Evolutionary conservation across 2,329 filamentous ascomycete genomes (phyloP).

Genomic region (Calonectria henricotiae): DNA sequence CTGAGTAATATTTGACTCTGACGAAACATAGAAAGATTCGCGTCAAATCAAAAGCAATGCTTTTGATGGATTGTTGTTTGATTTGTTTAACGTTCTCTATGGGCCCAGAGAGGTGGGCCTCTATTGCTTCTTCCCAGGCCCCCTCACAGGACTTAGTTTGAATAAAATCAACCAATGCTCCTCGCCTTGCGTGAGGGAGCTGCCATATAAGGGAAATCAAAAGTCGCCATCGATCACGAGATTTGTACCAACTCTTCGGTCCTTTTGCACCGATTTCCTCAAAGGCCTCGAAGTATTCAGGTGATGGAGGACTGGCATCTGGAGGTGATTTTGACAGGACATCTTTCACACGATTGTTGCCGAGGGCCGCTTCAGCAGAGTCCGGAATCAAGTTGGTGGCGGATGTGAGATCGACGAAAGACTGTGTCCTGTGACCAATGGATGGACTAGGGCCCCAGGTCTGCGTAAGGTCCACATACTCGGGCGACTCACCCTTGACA

Average conservation of each 20-base stretch:
- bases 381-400: constrained; percentile 39
- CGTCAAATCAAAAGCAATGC: constrained; percentile 54
- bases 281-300: constrained; percentile 48
- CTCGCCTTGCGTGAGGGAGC: constrained; percentile 53
- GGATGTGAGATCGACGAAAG: constrained; percentile 52
- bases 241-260: constrained; percentile 50
- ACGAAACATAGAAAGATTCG: constrained; percentile 55
- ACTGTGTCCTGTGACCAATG: constrained; percentile 6
- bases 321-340: not conserved
- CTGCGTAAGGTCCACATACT: constrained; percentile 55
- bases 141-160: constrained; percentile 39
- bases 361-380: not conserved
- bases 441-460: constrained; percentile 39
- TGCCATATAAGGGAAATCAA: constrained; percentile 54
- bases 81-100: constrained; percentile 37
- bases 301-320: constrained; percentile 37
- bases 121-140: constrained; percentile 44
- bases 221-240: constrained; percentile 54
- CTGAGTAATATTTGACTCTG: constrained; percentile 45
- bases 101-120: constrained; percentile 44
- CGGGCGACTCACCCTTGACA: constrained; percentile 47
- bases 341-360: not conserved
- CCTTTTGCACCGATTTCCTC: constrained; percentile 46
- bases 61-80: constrained; percentile 29
- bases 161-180: constrained; percentile 49